Evolutionary conservation across 2,329 filamentous ascomycete species (phyloP).

Genomic region (Fusarium sp.): DNA sequence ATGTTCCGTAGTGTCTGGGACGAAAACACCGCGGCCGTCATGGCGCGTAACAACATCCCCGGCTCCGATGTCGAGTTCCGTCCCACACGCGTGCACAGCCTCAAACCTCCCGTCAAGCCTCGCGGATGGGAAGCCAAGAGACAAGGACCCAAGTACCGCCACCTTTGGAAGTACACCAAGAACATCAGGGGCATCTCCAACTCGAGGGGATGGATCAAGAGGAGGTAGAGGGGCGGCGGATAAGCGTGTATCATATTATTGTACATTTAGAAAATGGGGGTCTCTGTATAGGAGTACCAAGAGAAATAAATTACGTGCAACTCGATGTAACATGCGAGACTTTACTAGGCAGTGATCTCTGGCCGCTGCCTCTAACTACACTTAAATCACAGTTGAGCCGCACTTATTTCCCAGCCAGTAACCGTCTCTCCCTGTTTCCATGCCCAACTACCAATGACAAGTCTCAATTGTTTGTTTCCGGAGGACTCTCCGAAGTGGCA

Average conservation of each 20-base stretch:
- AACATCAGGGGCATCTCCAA: slow-evolving; percentile 64
- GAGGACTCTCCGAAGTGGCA: neutral
- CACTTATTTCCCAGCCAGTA: neutral
- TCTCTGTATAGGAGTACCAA: slow-evolving; percentile 42
- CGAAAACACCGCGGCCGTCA: slow-evolving; percentile 86
- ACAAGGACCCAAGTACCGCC: slow-evolving; percentile 73
- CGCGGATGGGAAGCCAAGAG: slow-evolving; percentile 77
- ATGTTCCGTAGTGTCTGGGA: slow-evolving; percentile 94
- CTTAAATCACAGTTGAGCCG: neutral
- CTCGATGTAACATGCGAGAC: neutral
- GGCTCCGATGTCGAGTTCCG: slow-evolving; percentile 89
- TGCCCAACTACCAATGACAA: neutral
- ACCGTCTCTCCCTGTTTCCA: neutral
- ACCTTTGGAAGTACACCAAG: slow-evolving; percentile 75
- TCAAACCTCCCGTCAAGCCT: slow-evolving; percentile 72
- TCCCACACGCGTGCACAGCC: slow-evolving; percentile 78
- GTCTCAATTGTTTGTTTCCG: neutral
- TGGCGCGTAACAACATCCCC: slow-evolving; percentile 80
- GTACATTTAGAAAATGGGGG: slow-evolving; percentile 48
- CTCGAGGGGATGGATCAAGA: slow-evolving; percentile 59
- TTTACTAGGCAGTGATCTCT: too few species aligned
- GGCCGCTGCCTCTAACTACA: too few species aligned
- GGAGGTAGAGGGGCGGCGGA: slow-evolving; percentile 47
- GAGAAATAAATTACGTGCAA: slow-evolving; percentile 18
- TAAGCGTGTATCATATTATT: slow-evolving; percentile 46